phyloP scores from a whole-genome alignment of 2,329 filamentous ascomycete species.

The Stenocarpella maydis region DNA sequence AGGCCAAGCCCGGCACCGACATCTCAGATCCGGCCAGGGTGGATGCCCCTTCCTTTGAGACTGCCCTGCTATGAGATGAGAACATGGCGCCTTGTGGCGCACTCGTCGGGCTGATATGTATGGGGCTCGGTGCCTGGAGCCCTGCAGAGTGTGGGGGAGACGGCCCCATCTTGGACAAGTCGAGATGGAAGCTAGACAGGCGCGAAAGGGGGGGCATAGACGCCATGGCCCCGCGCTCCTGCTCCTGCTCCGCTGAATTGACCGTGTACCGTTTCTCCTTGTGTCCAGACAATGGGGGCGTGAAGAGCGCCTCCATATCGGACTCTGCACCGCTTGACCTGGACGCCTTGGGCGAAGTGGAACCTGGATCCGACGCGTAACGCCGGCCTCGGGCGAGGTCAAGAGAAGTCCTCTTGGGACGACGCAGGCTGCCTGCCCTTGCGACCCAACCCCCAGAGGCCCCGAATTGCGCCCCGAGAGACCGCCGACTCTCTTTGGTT shows the following conservation, averaged over 20 bases:
- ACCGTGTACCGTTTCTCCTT: constrained; percentile 39
- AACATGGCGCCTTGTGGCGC: constrained; percentile 38
- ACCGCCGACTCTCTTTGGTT: constrained; percentile 57
- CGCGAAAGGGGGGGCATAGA: constrained; percentile 63
- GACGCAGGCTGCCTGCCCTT: constrained; percentile 63
- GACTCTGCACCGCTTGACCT: constrained; percentile 39
- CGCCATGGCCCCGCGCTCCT: constrained; percentile 60
- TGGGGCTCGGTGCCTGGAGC: constrained; percentile 50
- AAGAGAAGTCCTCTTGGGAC: constrained; percentile 59
- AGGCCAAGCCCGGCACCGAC: constrained; percentile 70
- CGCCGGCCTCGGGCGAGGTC: constrained; percentile 55
- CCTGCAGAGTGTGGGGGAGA: constrained; percentile 51
- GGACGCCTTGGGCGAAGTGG: constrained; percentile 42
- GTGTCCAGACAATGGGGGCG: constrained; percentile 40
- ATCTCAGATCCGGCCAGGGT: constrained; percentile 76
- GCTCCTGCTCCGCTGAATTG: constrained; percentile 44
- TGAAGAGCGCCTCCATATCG: constrained; percentile 41
- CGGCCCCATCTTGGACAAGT: constrained; percentile 56
- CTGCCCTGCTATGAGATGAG: constrained; percentile 52
- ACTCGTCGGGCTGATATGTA: constrained; percentile 51
- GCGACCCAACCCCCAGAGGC: constrained; percentile 65
- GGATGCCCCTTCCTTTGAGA: constrained; percentile 63
- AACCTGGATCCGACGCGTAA: constrained; percentile 61
- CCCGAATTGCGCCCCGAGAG: constrained; percentile 67
- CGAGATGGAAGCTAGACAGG: constrained; percentile 63